Percentiles rank a stretch among this genome's conserved stretches.
Conservation (phyloP, 2,329 filamentous ascomycete genomes). For the Sphaerulina populicola region DNA sequence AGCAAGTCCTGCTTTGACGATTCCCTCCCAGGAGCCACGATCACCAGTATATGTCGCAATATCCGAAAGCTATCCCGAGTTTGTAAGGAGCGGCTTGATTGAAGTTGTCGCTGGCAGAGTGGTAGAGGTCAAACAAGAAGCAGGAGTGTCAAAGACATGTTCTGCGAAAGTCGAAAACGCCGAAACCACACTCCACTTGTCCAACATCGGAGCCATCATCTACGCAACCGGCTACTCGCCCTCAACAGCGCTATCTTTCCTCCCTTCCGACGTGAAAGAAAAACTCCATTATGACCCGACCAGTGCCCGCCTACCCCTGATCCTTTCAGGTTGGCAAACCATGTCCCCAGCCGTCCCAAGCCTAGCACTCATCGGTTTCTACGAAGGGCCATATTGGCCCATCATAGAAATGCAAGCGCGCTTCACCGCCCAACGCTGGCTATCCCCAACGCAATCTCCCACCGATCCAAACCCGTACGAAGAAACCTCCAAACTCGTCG, state of each 20-base stretch:
- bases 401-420: conserved; percentile 81
- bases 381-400: conserved; percentile 76
- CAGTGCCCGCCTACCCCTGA: conserved; percentile 52
- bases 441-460: conserved; percentile 29
- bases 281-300: conserved; percentile 50
- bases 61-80: conserved; percentile 64
- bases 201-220: conserved; percentile 58
- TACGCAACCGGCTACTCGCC: conserved; percentile 69
- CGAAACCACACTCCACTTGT: conserved; percentile 31
- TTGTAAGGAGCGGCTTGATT: conserved; percentile 55
- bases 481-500: conserved; percentile 42
- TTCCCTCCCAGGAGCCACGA: conserved; percentile 14
- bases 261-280: conserved; percentile 50
- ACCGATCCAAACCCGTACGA: conserved; percentile 19
- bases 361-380: conserved; percentile 74
- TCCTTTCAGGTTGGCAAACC: conserved; percentile 49
- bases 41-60: conserved; percentile 48
- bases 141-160: conserved; percentile 2
- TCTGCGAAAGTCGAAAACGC: conserved; percentile 8
- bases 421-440: conserved; percentile 56
- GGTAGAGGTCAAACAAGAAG: conserved; percentile 14
- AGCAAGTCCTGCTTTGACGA: conserved; percentile 21
- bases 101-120: conserved; percentile 36
- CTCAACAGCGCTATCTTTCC: conserved; percentile 54
- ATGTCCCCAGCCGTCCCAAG: conserved; percentile 48